Conservation (phyloP, 305 asterid genomes). For the Fraxinus dipetala region DNA sequence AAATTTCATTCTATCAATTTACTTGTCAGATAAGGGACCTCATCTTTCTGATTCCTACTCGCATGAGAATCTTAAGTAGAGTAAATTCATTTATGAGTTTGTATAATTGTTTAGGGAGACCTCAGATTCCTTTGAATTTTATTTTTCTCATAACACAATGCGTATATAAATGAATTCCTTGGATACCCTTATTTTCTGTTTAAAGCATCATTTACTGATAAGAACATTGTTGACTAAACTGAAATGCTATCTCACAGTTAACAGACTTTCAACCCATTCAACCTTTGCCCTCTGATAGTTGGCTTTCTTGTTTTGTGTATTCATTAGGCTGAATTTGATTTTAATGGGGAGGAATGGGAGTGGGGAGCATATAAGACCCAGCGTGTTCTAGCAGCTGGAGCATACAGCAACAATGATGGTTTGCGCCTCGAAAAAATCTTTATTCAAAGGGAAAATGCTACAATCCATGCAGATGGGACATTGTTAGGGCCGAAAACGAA, state of each 20-base stretch:
- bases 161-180: not conserved
- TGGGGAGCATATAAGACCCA: slow-evolving; percentile 97
- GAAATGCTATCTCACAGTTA: not conserved
- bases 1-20: not conserved
- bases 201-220: not conserved
- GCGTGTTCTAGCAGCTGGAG: slow-evolving; percentile 96
- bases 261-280: slow-evolving; percentile 4
- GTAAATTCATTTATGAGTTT: not conserved
- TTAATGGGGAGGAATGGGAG: slow-evolving; percentile 99
- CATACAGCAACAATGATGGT: slow-evolving; percentile 94
- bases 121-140: not conserved
- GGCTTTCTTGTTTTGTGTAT: slow-evolving; percentile 19
- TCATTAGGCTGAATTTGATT: slow-evolving; percentile 89
- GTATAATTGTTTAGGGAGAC: not conserved
- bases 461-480: slow-evolving; percentile 97
- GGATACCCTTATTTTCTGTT: not conserved
- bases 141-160: not conserved
- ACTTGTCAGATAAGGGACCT: not conserved
- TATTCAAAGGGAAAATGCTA: slow-evolving; percentile 96
- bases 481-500: slow-evolving; percentile 89
- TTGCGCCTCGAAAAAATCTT: slow-evolving; percentile 96
- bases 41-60: not conserved
- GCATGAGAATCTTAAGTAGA: not conserved
- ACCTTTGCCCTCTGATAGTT: slow-evolving; percentile 11
- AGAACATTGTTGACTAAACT: not conserved